Evolutionary conservation across 306 rosid species (phyloP).

Genomic region (Parietaria judaica): DNA sequence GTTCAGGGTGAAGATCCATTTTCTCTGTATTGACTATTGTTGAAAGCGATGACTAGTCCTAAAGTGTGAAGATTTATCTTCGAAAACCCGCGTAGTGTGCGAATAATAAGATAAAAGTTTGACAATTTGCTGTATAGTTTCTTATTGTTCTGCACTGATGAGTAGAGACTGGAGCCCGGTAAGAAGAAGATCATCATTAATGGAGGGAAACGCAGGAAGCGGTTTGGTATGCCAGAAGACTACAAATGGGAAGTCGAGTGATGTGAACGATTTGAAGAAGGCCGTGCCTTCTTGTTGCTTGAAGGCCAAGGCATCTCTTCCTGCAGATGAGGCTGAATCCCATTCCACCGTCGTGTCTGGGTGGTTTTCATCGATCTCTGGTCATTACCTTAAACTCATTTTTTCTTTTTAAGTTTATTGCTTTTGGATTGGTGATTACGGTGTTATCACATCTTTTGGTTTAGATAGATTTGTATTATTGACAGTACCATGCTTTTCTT

Average conservation of each 20-base stretch:
- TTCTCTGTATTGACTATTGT: no score
- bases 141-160: constrained; percentile 15
- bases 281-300: constrained; percentile 84
- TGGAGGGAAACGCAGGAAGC: constrained; percentile 92
- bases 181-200: constrained; percentile 59
- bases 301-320: constrained; percentile 68
- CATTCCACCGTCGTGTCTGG: constrained; percentile 98
- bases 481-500: constrained; percentile 3
- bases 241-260: constrained; percentile 98
- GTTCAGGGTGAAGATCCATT: no score
- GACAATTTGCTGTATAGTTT: constrained; percentile 3
- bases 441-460: not conserved
- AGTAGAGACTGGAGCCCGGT: constrained; percentile 80
- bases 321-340: constrained; percentile 69
- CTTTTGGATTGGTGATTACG: not conserved
- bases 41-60: no score
- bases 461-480: constrained; percentile 3
- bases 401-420: constrained; percentile 8
- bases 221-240: constrained; percentile 97
- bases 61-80: no score
- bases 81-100: no score
- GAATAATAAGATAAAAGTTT: no score
- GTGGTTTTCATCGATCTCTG: constrained; percentile 90
- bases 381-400: constrained; percentile 35
- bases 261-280: constrained; percentile 40